Conservation (phyloP, 192 early-diverging fungal species). For the Pecoramyces ruminantium region DNA sequence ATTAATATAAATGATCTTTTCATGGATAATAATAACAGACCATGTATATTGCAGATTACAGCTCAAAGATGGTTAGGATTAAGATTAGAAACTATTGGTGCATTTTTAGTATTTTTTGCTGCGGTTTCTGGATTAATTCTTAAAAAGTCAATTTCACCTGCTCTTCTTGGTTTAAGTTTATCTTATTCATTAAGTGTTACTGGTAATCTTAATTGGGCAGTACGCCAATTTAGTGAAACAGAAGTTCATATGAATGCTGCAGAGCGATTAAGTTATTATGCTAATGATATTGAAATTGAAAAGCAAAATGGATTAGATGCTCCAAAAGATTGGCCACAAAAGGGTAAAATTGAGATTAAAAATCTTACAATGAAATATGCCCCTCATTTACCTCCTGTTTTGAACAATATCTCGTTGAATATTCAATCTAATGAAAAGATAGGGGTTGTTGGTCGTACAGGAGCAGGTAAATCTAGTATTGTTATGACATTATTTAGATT, state of each 20-base stretch:
- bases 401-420: slow-evolving; percentile 37
- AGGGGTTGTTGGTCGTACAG: slow-evolving; percentile 78
- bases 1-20: slow-evolving; percentile 39
- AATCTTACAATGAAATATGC: no score
- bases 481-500: no score
- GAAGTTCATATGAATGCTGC: slow-evolving; percentile 33
- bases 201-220: slow-evolving; percentile 23
- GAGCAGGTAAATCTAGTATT: no score
- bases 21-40: slow-evolving; percentile 58
- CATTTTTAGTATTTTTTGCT: slow-evolving; percentile 56
- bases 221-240: neutral
- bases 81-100: slow-evolving; percentile 65
- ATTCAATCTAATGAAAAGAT: slow-evolving; percentile 52
- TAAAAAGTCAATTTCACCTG: slow-evolving; percentile 32
- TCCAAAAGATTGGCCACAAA: no score
- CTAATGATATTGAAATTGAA: no score
- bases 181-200: slow-evolving; percentile 71
- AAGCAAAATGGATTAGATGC: no score
- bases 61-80: slow-evolving; percentile 62
- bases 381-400: slow-evolving; percentile 14
- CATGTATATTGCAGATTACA: slow-evolving; percentile 55
- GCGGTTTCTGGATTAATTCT: slow-evolving; percentile 50
- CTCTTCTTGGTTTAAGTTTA: slow-evolving; percentile 58
- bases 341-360: slow-evolving; percentile 11
- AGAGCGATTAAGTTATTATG: slow-evolving; percentile 39